A percentile compares a stretch with the other conserved stretches of the same genome.
Conservation (phyloP, 768 basidiomycete genomes). For the Trametes cubensis region DNA sequence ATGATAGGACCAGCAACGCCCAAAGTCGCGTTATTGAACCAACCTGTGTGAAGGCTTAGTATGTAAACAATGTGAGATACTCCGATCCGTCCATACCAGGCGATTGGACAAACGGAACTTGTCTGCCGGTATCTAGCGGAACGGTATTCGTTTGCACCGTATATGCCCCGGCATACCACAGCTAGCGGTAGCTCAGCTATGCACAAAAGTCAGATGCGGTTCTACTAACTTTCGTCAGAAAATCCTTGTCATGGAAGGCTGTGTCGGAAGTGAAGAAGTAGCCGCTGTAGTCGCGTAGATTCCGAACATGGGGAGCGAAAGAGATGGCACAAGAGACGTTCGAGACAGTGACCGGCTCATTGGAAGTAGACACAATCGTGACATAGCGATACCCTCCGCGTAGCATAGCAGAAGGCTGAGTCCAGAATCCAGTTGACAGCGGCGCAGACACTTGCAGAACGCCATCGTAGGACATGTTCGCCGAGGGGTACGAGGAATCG, state of each 20-base stretch:
- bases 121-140: conserved; percentile 51
- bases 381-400: conserved; percentile 59
- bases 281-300: conserved; percentile 52
- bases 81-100: conserved; percentile 34
- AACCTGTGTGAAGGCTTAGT: conserved; percentile 36
- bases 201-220: neutral
- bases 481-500: conserved; percentile 41
- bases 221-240: conserved; percentile 48
- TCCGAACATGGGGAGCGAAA: conserved; percentile 55
- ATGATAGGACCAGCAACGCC: conserved; percentile 63
- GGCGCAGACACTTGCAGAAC: conserved; percentile 46
- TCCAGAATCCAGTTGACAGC: conserved; percentile 45
- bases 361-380: conserved; percentile 45
- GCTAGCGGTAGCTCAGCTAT: conserved; percentile 22
- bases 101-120: conserved; percentile 46
- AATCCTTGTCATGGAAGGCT: conserved; percentile 46
- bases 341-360: conserved; percentile 43
- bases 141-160: conserved; percentile 63
- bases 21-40: conserved; percentile 57
- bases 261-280: conserved; percentile 55
- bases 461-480: conserved; percentile 49
- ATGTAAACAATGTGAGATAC: neutral
- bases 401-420: conserved; percentile 47
- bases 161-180: conserved; percentile 65
- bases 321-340: conserved; percentile 55